phyloP scores from a whole-genome alignment of 1,284 basidiomycete species.

The Fistulinella staudtii region DNA sequence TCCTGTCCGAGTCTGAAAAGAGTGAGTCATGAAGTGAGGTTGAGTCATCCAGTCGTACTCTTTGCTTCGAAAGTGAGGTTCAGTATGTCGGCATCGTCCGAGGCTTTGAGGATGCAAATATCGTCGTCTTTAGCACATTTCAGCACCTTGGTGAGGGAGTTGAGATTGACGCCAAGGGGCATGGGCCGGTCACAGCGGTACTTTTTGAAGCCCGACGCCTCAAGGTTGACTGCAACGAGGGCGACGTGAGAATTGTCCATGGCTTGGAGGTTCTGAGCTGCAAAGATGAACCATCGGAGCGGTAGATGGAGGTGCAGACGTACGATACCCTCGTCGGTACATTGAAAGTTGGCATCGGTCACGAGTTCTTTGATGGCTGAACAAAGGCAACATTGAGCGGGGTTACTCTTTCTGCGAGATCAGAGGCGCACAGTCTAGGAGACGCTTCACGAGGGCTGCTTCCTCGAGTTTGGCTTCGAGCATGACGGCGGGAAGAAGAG shows the following conservation, averaged over 20 bases:
- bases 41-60: slow-evolving; percentile 50
- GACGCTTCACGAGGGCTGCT: slow-evolving; percentile 80
- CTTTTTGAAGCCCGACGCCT: slow-evolving; percentile 75
- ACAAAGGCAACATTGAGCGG: slow-evolving; percentile 4
- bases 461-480: slow-evolving; percentile 86
- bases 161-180: slow-evolving; percentile 89
- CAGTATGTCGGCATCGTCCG: slow-evolving; percentile 88
- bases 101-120: slow-evolving; percentile 86
- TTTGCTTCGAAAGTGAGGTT: slow-evolving; percentile 90
- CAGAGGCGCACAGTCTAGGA: slow-evolving; percentile 70
- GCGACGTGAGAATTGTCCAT: slow-evolving; percentile 99
- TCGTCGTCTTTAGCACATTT: slow-evolving; percentile 98
- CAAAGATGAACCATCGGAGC: neutral
- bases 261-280: slow-evolving; percentile 78
- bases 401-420: neutral
- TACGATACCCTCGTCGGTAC: slow-evolving; percentile 93
- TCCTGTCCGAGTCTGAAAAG: slow-evolving; percentile 78
- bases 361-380: slow-evolving; percentile 97
- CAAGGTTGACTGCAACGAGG: slow-evolving; percentile 82
- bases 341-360: slow-evolving; percentile 97
- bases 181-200: slow-evolving; percentile 97
- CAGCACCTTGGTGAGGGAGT: slow-evolving; percentile 90
- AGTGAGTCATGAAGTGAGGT: neutral
- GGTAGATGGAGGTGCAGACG: slow-evolving; percentile 31
- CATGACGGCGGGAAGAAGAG: slow-evolving; percentile 47